phyloP scores from a whole-genome alignment of 352 stramenopile genomes.

The Globisporangium nagaii region DNA sequence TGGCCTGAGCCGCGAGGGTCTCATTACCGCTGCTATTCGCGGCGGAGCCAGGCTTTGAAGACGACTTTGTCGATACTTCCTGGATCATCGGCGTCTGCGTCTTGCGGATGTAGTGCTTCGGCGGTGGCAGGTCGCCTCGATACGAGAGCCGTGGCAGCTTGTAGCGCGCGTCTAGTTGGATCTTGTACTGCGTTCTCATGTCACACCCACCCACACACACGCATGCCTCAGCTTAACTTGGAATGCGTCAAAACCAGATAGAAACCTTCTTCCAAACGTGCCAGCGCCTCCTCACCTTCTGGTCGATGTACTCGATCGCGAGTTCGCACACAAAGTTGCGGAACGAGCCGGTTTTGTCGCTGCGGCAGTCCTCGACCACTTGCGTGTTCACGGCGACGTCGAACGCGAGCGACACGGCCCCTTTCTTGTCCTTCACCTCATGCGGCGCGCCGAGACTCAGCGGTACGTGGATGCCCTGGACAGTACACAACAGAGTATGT shows the following conservation, averaged over 20 bases:
- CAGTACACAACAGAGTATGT: not conserved
- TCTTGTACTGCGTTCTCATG: constrained; percentile 77
- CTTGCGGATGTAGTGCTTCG: constrained; percentile 80
- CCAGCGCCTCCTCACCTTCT: constrained; percentile 75
- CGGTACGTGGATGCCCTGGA: constrained; percentile 68
- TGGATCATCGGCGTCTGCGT: constrained; percentile 62
- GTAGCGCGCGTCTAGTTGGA: constrained; percentile 68
- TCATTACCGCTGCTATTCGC: constrained; percentile 10
- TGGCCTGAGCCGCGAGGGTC: not conserved
- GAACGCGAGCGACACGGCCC: constrained; percentile 50
- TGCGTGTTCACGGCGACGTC: constrained; percentile 80
- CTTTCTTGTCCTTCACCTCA: constrained; percentile 74
- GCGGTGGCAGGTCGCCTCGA: constrained; percentile 49
- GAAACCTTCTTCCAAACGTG: no score
- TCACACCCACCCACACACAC: no score
- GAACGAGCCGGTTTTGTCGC: constrained; percentile 62
- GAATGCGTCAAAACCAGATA: not conserved
- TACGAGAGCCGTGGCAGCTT: constrained; percentile 74
- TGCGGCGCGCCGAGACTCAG: constrained; percentile 63
- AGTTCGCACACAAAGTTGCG: constrained; percentile 82
- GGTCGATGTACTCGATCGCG: constrained; percentile 75
- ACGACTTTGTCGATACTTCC: constrained; percentile 30
- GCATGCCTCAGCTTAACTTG: no score
- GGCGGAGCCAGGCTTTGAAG: constrained; percentile 9
- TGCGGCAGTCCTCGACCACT: constrained; percentile 57